phyloP scores from a whole-genome alignment of 2,329 filamentous ascomycete genomes.

The Phaeophleospora eucalypticola region DNA sequence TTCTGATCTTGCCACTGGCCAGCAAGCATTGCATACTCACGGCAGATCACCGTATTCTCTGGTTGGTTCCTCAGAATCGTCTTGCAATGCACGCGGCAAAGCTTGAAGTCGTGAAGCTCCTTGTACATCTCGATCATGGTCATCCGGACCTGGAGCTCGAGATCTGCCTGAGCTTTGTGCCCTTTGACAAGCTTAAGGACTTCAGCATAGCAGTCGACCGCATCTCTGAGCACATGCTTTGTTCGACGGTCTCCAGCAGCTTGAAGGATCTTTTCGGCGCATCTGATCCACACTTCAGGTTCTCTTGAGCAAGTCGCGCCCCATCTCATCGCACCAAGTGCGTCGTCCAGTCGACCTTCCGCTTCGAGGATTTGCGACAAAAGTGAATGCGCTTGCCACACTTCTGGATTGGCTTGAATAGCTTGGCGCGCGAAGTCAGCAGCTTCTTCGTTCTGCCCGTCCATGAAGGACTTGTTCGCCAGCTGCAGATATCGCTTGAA shows the following conservation, averaged over 20 bases:
- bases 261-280: conserved; percentile 53
- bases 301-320: conserved; percentile 57
- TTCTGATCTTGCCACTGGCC: conserved; percentile 19
- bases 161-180: conserved; percentile 13
- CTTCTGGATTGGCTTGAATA: conserved; percentile 57
- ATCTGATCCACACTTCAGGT: conserved; percentile 53
- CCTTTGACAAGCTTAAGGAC: conserved; percentile 45
- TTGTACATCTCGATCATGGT: conserved; percentile 55
- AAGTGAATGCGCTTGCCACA: conserved; percentile 58
- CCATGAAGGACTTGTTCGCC: conserved; percentile 65
- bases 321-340: conserved; percentile 53
- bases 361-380: conserved; percentile 56
- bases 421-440: conserved; percentile 49
- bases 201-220: conserved; percentile 51
- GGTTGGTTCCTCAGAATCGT: conserved; percentile 52
- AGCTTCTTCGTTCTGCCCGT: conserved; percentile 57
- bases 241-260: conserved; percentile 40
- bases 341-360: conserved; percentile 54
- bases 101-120: conserved; percentile 45
- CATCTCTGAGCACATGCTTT: conserved; percentile 38
- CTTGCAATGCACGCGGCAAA: conserved; percentile 50
- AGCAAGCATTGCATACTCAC: conserved; percentile 54
- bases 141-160: conserved; percentile 44
- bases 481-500: conserved; percentile 64
- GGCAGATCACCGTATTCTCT: conserved; percentile 52